Percentiles rank a stretch among this genome's conserved stretches.
Conservation (phyloP, 768 basidiomycete species). For the Rhizopogon sp. region DNA sequence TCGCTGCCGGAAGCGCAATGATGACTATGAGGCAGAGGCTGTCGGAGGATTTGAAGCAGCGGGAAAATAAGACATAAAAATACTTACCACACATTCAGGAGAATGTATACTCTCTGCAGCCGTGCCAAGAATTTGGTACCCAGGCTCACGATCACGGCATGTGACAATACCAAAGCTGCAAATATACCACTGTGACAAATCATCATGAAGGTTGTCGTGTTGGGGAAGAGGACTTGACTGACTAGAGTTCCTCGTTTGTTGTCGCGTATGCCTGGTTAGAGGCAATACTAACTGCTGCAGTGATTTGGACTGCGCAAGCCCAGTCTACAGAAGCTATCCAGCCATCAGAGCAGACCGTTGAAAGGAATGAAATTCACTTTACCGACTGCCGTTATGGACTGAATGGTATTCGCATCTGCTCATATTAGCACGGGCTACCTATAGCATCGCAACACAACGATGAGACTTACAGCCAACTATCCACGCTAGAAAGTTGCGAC, state of each 20-base stretch:
- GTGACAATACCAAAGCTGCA: slow-evolving; percentile 50
- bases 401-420: slow-evolving; percentile 46
- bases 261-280: slow-evolving; percentile 34
- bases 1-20: slow-evolving; percentile 35
- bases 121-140: slow-evolving; percentile 60
- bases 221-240: slow-evolving; percentile 11
- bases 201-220: slow-evolving; percentile 11
- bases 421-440: neutral
- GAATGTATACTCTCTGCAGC: slow-evolving; percentile 48
- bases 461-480: slow-evolving; percentile 42
- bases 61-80: neutral
- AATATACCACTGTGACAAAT: slow-evolving; percentile 56
- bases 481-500: slow-evolving; percentile 45
- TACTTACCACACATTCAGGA: slow-evolving; percentile 34
- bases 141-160: slow-evolving; percentile 60
- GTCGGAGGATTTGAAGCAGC: neutral
- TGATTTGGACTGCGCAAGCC: slow-evolving; percentile 55
- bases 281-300: slow-evolving; percentile 42
- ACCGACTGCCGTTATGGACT: slow-evolving; percentile 36
- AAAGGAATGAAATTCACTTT: neutral
- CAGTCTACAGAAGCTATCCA: slow-evolving; percentile 51
- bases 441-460: neutral
- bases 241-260: slow-evolving; percentile 43
- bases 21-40: slow-evolving; percentile 24
- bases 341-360: neutral